A percentile compares a stretch with the other conserved stretches of the same genome.
phyloP scores from a whole-genome alignment of 129 eudicot species.

The Flaveria ramosissima region DNA sequence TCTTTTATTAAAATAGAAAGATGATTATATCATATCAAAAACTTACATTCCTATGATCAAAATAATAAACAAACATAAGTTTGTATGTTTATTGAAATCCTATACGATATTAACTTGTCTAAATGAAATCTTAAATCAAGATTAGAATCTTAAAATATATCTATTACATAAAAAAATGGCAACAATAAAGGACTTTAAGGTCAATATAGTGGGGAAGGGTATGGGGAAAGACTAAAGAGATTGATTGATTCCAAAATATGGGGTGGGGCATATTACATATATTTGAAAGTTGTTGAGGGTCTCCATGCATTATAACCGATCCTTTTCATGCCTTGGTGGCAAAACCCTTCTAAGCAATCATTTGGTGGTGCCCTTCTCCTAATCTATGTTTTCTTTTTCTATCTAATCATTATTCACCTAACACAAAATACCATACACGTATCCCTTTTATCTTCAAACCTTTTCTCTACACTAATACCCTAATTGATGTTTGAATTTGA shows the following conservation, averaged over 20 bases:
- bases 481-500: too few relatives aligned
- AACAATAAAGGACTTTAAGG: not conserved
- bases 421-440: not conserved
- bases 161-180: not conserved
- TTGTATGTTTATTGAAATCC: too few relatives aligned
- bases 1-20: too few relatives aligned
- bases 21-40: too few relatives aligned
- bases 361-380: not conserved
- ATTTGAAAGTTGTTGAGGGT: not conserved
- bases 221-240: not conserved
- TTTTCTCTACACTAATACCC: too few relatives aligned
- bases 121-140: not conserved
- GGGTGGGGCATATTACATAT: not conserved
- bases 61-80: too few relatives aligned
- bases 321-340: constrained; percentile 27
- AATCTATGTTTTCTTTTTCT: not conserved
- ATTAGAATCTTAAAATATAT: not conserved
- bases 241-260: constrained; percentile 9
- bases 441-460: not conserved
- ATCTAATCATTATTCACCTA: constrained; percentile 23
- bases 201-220: not conserved
- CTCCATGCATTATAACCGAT: constrained; percentile 19
- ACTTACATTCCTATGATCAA: too few relatives aligned
- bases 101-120: not conserved
- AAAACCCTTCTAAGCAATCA: constrained; percentile 17